phyloP scores from a whole-genome alignment of 2,329 filamentous ascomycete genomes.

The Trichoderma semiorbis region DNA sequence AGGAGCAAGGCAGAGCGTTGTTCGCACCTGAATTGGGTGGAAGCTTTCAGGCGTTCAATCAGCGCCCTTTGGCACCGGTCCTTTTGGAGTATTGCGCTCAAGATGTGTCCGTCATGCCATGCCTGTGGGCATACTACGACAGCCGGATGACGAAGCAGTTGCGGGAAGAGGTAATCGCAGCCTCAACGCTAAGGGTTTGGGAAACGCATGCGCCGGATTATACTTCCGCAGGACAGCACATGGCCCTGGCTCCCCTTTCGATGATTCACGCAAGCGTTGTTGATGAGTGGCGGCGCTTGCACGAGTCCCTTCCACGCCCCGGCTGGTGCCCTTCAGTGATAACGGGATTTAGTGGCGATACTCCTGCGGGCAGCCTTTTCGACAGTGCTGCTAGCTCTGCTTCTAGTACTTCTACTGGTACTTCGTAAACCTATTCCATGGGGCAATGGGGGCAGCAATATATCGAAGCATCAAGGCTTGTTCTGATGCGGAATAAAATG shows the following conservation, averaged over 20 bases:
- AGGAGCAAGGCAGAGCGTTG: slow-evolving; percentile 35
- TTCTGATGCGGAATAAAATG: not conserved
- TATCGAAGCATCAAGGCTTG: not conserved
- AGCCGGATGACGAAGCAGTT: slow-evolving; percentile 20
- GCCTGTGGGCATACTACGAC: slow-evolving; percentile 31
- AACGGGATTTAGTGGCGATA: no score
- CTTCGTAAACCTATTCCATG: no score
- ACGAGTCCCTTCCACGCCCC: no score
- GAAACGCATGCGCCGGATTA: slow-evolving; percentile 30
- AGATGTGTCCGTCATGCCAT: slow-evolving; percentile 43
- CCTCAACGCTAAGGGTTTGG: slow-evolving; percentile 28
- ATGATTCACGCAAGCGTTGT: no score
- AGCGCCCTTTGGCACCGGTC: slow-evolving; percentile 39
- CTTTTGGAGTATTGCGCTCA: slow-evolving; percentile 44
- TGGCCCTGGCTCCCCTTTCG: slow-evolving; percentile 27
- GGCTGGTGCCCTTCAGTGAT: no score
- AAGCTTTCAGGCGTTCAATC: slow-evolving; percentile 44
- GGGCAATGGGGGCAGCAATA: not conserved
- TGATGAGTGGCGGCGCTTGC: no score
- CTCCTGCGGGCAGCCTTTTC: no score
- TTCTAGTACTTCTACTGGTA: no score
- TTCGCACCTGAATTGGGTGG: slow-evolving; percentile 44
- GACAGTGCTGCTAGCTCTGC: no score
- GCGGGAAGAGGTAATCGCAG: slow-evolving; percentile 25
- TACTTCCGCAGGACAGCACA: slow-evolving; percentile 28